Base-by-base conservation (phyloP, 305 asterid species). In the Petunia hybrid region DNA sequence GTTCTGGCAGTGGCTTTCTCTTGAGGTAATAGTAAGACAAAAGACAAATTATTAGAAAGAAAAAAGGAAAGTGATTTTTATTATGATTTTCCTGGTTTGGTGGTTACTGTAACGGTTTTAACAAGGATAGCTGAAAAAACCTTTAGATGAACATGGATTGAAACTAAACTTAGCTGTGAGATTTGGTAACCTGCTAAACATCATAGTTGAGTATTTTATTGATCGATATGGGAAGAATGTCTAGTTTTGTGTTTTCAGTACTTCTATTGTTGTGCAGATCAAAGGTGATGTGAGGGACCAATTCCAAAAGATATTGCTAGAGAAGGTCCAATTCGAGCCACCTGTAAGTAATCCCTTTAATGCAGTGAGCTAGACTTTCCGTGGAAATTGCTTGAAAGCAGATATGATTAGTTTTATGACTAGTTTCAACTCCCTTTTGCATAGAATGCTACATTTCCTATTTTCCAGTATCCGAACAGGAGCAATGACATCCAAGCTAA, bases 251-350 rank as follows among this genome's bases (percentile, higher is more conserved):
- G 31, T 48, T 35, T 41, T 48, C 78, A 55, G 51, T 69, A 73
- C 79, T 75, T 35, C 40, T 76, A 53, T 40, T 36, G 70, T 46
- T 68, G 31, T 85, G 91, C 92, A 94, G 98, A 86, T 81, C 87
- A 92, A 87, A 83, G 91, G 81, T 69, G 89, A 85, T 2, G 79
- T 90, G 48, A 92, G 87, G 64, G 78, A 83, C 51, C 70, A 80
- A 46, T 90, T 89, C 59, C 84, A 86, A 51, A 88, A 82, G 82
- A 82, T 90, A 83, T 59, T 81, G 81, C 42, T 90, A 10, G 91
- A 88, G 92, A 91, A 92, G 86, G 81, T 41, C 81, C 87, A 76
- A 60, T 87, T 88, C 83, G 87, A 79, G 76, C 88, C 89, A 77
- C 94, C 89, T 46, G 97, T 91, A 85, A 87, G 97, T 88, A 70